Conservation (phyloP, 345 rosid genomes). For the Populus simonii region DNA sequence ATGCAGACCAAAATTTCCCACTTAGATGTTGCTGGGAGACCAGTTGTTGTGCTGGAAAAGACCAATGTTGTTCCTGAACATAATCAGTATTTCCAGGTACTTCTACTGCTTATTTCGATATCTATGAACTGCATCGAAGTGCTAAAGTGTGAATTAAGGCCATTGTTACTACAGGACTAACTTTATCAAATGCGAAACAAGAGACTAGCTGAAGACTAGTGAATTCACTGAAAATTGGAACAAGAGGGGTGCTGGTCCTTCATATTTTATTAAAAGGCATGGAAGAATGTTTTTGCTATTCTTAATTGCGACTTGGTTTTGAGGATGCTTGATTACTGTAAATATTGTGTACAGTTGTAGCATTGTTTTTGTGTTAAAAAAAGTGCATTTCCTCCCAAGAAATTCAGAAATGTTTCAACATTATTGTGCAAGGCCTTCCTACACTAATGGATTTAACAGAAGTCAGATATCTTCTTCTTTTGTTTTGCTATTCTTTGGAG, state of each 20-base stretch:
- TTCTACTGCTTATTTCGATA: not conserved
- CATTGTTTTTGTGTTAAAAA: not conserved
- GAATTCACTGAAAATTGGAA: not conserved
- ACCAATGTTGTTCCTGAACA: conserved; percentile 82
- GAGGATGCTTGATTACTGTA: not conserved
- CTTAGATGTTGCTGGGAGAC: conserved; percentile 87
- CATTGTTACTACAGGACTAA: not conserved
- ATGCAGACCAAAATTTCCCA: conserved; percentile 80
- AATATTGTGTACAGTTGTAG: not conserved
- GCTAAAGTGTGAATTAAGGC: not conserved
- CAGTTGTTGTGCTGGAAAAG: conserved; percentile 76
- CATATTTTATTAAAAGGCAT: not conserved
- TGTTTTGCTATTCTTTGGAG: not conserved
- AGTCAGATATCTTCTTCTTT: not conserved
- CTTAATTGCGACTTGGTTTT: not conserved
- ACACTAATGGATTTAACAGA: not conserved
- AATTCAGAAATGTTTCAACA: not conserved
- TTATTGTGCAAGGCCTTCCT: not conserved
- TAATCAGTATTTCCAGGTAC: conserved; percentile 88
- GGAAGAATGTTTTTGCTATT: not conserved
- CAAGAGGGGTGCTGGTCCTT: not conserved
- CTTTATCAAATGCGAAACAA: not conserved
- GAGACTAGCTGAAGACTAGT: not conserved
- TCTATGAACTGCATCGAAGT: not conserved
- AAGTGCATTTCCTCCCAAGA: not conserved